These are phyloP conservation scores for Alternaria hordeiaustralica DNA, from an alignment of 2,329 filamentous ascomycete species.

Conservation along the genomic window DNA sequence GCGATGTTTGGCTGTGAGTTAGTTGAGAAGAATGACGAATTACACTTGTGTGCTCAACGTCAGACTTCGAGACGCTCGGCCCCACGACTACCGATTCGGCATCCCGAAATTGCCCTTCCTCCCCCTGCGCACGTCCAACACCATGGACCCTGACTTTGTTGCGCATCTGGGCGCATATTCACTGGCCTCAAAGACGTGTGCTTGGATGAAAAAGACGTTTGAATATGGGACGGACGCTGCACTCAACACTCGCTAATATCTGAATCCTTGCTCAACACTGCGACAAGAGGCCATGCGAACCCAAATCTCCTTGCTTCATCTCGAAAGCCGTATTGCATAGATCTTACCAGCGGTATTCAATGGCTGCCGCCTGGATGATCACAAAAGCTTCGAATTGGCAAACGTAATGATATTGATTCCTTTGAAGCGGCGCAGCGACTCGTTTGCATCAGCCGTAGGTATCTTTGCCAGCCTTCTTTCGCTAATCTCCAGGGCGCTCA, in stretches of 20 bases:
- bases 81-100: conserved; percentile 6
- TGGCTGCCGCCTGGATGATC: not conserved
- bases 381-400: not conserved
- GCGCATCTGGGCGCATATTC: not conserved
- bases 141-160: not conserved
- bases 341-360: not conserved
- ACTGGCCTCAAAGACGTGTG: not conserved
- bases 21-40: not conserved
- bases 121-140: not conserved
- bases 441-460: not conserved
- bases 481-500: not conserved
- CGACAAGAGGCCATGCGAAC: not conserved
- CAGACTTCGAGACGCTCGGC: conserved; percentile 13
- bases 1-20: not conserved
- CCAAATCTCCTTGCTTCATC: not conserved
- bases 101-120: not conserved
- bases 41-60: conserved; percentile 7
- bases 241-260: not conserved
- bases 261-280: not conserved
- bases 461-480: not conserved
- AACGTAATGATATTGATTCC: not conserved
- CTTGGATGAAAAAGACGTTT: fast-evolving
- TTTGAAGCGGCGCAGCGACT: not conserved
- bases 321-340: not conserved
- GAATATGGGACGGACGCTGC: not conserved